Percentiles rank a stretch among this genome's conserved stretches.
phyloP scores from a whole-genome alignment of 331 rosid genomes.

The Rhamnella rubrinervis region DNA sequence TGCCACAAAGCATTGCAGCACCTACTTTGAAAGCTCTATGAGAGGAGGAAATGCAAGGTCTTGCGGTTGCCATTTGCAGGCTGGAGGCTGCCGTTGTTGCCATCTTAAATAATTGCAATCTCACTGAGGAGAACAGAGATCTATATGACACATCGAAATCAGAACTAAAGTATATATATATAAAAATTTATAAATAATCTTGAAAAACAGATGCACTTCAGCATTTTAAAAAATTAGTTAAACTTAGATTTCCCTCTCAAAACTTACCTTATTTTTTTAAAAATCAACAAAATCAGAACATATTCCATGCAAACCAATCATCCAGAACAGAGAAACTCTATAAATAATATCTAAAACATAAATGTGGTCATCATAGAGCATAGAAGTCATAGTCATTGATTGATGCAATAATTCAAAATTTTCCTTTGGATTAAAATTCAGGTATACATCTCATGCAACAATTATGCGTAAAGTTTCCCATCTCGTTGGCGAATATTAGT shows the following conservation, averaged over 20 bases:
- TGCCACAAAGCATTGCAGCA: conserved; percentile 33
- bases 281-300: no score
- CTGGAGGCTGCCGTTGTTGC: conserved; percentile 60
- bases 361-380: no score
- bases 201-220: neutral
- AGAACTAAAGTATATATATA: conserved; percentile 4
- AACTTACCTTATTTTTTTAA: no score
- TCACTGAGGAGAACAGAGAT: conserved; percentile 15
- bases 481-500: no score
- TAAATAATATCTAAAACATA: no score
- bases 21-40: conserved; percentile 32
- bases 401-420: no score
- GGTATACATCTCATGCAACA: no score
- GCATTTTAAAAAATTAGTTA: neutral
- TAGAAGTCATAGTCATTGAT: no score
- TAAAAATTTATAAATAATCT: neutral
- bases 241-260: neutral
- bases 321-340: no score
- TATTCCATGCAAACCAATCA: no score
- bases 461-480: no score
- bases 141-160: conserved; percentile 11
- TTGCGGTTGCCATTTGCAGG: conserved; percentile 61
- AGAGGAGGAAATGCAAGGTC: conserved; percentile 49
- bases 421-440: no score
- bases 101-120: conserved; percentile 44